Evolutionary conservation across 805 yeast genomes (phyloP), one percentile per base, ranked within the genome.

Genomic region (Zygoascus biomembranicola): DNA sequence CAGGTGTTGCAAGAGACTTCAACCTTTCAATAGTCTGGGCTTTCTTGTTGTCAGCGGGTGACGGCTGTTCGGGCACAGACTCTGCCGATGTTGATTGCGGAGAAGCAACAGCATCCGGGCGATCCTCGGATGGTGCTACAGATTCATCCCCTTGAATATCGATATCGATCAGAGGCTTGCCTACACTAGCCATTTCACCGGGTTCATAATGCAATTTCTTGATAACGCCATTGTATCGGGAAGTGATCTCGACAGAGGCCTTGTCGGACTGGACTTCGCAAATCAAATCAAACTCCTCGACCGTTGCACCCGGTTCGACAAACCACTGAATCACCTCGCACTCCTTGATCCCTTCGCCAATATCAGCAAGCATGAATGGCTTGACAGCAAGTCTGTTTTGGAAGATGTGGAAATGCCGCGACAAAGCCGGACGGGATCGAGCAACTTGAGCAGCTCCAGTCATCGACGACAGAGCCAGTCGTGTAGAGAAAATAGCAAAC

Each of bases 271-370:
- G 71, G 35, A 67, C 69, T 54, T 67, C 71, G 51, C 70, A 67
- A 20, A 67, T 62, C 14, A 63, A 66, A 50, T 67, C 71, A 49
- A 67, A 67, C 57, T 67, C 69, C 47, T 65, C 69, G 37, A 67
- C 60, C 16, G 62, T 56, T 13, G 69, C 67, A 2, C 68, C 67
- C 14, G 71, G 70, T 54, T 66, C 66, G 8, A 67, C 69, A 55
- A 67, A 64, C 71, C 71, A 67, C 55, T 67, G 71, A 43, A 67
- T 67, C 23, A 67, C 67, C 54, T 67, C 71, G 52, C 71, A 67
- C 50, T 67, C 71, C 49, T 64, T 66, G 56, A 67, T 67, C 5
- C 69, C 70, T 47, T 67, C 71, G 3, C 71, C 71, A 18, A 67
- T 66, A 50, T 67, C 71, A 18, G 71, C 71, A 43, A 67, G 55